Conservation (phyloP, 768 basidiomycete genomes). For the Hortiboletus flavorubellus region DNA sequence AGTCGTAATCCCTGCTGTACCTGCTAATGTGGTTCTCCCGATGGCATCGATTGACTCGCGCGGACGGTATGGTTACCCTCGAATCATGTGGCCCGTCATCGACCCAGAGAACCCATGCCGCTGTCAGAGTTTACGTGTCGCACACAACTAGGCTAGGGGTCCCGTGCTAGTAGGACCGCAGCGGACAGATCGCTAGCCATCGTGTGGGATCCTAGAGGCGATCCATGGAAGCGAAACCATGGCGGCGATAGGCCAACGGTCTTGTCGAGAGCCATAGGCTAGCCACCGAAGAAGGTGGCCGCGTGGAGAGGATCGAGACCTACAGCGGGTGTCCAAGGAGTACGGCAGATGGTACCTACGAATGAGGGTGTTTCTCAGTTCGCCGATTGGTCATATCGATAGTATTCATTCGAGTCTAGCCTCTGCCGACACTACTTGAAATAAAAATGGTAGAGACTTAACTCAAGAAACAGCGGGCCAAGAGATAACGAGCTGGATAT, state of each 20-base stretch:
- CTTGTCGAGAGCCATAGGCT: constrained; percentile 6
- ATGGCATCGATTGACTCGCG: constrained; percentile 30
- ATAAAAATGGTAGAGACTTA: constrained; percentile 4
- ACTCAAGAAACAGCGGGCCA: constrained; percentile 2
- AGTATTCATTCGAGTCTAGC: constrained; percentile 8
- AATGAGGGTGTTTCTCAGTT: background rate
- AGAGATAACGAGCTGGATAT: background rate
- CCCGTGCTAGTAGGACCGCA: constrained; percentile 9
- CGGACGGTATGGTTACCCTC: constrained; percentile 24
- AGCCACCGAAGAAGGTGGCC: constrained; percentile 20
- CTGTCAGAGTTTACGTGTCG: constrained; percentile 33
- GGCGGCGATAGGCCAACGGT: constrained; percentile 28
- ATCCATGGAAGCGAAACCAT: constrained; percentile 18
- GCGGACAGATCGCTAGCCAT: constrained; percentile 6
- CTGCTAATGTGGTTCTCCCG: constrained; percentile 20
- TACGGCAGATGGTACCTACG: constrained; percentile 6
- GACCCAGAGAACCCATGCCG: constrained; percentile 20
- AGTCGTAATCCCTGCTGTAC: constrained; percentile 14
- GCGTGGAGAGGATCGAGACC: constrained; percentile 18
- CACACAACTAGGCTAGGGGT: constrained; percentile 1
- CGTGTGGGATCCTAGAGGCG: constrained; percentile 10
- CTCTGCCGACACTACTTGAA: constrained; percentile 9
- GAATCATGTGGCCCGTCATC: constrained; percentile 24
- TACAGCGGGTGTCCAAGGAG: background rate
- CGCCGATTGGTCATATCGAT: constrained; percentile 9